phyloP scores from a whole-genome alignment of 305 asterid species.

The Fraxinus dipetala region DNA sequence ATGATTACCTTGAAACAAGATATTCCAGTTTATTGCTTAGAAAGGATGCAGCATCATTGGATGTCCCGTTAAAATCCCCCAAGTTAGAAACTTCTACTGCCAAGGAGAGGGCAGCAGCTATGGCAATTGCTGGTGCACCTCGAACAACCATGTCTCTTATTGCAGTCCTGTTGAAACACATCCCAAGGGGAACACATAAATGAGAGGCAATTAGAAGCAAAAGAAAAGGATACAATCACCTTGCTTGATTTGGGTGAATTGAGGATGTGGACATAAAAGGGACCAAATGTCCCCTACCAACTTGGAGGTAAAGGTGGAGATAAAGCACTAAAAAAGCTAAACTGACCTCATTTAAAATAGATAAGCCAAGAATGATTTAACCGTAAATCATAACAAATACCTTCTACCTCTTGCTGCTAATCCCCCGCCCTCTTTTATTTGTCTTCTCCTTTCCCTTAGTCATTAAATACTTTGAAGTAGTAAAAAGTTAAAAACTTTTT shows the following conservation, averaged over 20 bases:
- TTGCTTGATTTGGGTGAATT: background rate
- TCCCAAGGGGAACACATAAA: background rate
- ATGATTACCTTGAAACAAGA: constrained; percentile 76
- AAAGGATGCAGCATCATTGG: constrained; percentile 64
- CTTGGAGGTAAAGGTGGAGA: background rate
- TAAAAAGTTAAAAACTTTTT: too few species aligned
- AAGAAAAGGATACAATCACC: constrained; percentile 8
- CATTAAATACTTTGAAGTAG: too few species aligned
- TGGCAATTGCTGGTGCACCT: constrained; percentile 98
- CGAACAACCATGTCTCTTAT: constrained; percentile 96
- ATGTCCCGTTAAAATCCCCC: constrained; percentile 46
- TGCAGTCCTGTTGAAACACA: constrained; percentile 59
- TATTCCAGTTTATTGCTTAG: constrained; percentile 63
- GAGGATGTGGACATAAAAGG: background rate
- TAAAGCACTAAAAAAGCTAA: background rate
- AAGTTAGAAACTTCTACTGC: constrained; percentile 75
- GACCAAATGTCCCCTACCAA: background rate
- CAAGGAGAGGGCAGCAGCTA: constrained; percentile 88
- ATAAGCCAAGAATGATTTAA: background rate
- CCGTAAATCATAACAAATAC: background rate
- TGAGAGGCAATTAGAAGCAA: background rate
- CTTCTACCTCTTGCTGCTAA: background rate
- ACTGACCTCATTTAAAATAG: background rate
- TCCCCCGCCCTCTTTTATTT: background rate
- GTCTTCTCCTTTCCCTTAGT: background rate